Evolutionary conservation across 2,329 filamentous ascomycete genomes (phyloP).

Genomic region (Aspergillus tubingensis): DNA sequence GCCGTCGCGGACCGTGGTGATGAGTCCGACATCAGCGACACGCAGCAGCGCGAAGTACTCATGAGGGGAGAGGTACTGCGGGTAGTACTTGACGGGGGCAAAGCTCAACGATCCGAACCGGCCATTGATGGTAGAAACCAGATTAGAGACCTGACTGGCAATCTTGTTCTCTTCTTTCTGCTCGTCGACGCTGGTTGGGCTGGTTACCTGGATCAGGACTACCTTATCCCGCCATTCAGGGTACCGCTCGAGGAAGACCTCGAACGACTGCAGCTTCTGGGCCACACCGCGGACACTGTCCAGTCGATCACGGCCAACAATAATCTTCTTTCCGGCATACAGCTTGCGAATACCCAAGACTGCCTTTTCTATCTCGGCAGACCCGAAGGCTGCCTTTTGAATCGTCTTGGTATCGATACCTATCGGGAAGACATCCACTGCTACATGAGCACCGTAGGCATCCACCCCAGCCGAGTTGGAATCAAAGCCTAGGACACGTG

Average conservation of each 20-base stretch:
- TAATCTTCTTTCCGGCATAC: constrained; percentile 89
- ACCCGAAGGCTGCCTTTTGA: constrained; percentile 71
- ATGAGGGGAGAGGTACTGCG: constrained; percentile 83
- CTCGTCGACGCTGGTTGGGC: constrained; percentile 77
- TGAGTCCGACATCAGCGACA: constrained; percentile 85
- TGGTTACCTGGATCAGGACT: constrained; percentile 92
- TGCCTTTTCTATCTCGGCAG: constrained; percentile 69
- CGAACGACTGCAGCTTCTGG: constrained; percentile 95
- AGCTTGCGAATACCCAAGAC: constrained; percentile 71
- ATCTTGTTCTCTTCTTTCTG: constrained; percentile 80
- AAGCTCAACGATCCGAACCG: constrained; percentile 84
- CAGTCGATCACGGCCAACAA: constrained; percentile 90
- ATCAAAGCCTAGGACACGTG: constrained; percentile 84
- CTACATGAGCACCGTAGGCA: constrained; percentile 83
- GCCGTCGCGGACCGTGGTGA: constrained; percentile 92
- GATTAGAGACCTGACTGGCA: constrained; percentile 82
- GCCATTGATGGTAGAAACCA: constrained; percentile 90
- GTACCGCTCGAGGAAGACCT: constrained; percentile 85
- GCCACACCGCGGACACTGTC: constrained; percentile 90
- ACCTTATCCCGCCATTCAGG: constrained; percentile 91
- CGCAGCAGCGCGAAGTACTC: constrained; percentile 95
- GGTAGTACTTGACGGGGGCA: constrained; percentile 90
- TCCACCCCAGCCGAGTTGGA: constrained; percentile 84
- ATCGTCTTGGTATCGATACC: constrained; percentile 87
- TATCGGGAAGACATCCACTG: constrained; percentile 91